These are phyloP conservation scores for Leishmania major DNA, from an alignment of 208 protist genomes.

Conservation along the genomic window DNA sequence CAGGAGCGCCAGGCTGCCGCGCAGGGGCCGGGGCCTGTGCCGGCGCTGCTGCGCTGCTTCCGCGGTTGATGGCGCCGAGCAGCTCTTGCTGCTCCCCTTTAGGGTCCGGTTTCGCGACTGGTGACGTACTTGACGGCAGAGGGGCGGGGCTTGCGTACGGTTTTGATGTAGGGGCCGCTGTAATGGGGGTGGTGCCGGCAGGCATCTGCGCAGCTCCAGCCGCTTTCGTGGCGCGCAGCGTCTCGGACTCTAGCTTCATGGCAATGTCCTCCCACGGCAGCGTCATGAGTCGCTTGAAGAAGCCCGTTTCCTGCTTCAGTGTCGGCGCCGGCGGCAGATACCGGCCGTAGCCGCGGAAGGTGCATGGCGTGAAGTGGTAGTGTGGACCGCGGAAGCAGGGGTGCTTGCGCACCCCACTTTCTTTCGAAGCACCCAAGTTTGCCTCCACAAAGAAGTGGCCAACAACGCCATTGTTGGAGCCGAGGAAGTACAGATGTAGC, in stretches of 20 bases:
- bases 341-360: slow-evolving; percentile 64
- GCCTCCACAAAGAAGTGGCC: slow-evolving; percentile 70
- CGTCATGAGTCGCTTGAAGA: slow-evolving; percentile 86
- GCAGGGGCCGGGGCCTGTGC: neutral
- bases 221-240: slow-evolving; percentile 40
- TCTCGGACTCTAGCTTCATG: slow-evolving; percentile 69
- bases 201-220: neutral
- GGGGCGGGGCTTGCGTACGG: neutral
- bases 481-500: slow-evolving; percentile 82
- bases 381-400: slow-evolving; percentile 36
- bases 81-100: slow-evolving; percentile 41
- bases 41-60: slow-evolving; percentile 2
- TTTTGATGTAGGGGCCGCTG: neutral
- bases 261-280: slow-evolving; percentile 83
- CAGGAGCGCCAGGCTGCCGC: neutral
- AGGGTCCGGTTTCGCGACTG: slow-evolving; percentile 12
- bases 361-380: slow-evolving; percentile 53
- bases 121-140: neutral
- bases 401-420: slow-evolving; percentile 43
- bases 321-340: slow-evolving; percentile 68
- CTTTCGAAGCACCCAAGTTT: slow-evolving; percentile 42
- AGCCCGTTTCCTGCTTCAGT: slow-evolving; percentile 79
- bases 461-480: slow-evolving; percentile 53
- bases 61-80: slow-evolving; percentile 13
- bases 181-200: neutral